Conservation (phyloP, 2,329 filamentous ascomycete genomes). For the Arthroderma sp. region DNA sequence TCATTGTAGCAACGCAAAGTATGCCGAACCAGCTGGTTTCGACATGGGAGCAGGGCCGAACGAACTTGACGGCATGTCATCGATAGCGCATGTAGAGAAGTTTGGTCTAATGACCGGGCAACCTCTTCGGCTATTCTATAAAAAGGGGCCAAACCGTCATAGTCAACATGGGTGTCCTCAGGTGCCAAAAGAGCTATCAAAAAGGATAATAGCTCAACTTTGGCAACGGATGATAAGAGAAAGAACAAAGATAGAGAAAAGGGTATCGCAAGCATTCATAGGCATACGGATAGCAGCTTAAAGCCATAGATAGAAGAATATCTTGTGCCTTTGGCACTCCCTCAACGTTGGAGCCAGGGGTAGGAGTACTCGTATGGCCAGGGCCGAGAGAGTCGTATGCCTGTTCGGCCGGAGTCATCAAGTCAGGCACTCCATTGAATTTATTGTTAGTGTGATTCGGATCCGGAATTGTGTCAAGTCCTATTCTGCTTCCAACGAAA, state of each 20-base stretch:
- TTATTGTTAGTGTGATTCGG: no score
- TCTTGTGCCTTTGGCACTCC: neutral
- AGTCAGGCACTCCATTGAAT: no score
- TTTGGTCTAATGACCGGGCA: conserved; percentile 68
- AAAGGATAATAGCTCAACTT: conserved; percentile 3
- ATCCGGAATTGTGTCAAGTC: no score
- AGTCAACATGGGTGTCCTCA: conserved; percentile 3
- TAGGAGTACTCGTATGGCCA: no score
- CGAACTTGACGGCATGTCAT: conserved; percentile 70
- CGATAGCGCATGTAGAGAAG: conserved; percentile 71
- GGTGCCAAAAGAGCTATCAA: conserved; percentile 1
- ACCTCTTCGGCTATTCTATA: conserved; percentile 63
- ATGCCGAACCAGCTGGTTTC: conserved; percentile 55
- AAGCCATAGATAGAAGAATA: conserved; percentile 20
- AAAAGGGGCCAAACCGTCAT: conserved; percentile 12
- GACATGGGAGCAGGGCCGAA: conserved; percentile 63
- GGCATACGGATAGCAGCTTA: conserved; percentile 38
- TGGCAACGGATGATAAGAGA: neutral
- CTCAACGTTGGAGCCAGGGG: neutral
- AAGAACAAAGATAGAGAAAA: no score
- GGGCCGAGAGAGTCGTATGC: no score
- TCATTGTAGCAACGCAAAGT: conserved; percentile 75
- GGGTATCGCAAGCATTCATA: no score
- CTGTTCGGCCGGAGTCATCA: no score
- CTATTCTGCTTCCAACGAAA: conserved; percentile 1